Evolutionary conservation across 768 basidiomycete genomes (phyloP).

Genomic region (Suillus brevipes): DNA sequence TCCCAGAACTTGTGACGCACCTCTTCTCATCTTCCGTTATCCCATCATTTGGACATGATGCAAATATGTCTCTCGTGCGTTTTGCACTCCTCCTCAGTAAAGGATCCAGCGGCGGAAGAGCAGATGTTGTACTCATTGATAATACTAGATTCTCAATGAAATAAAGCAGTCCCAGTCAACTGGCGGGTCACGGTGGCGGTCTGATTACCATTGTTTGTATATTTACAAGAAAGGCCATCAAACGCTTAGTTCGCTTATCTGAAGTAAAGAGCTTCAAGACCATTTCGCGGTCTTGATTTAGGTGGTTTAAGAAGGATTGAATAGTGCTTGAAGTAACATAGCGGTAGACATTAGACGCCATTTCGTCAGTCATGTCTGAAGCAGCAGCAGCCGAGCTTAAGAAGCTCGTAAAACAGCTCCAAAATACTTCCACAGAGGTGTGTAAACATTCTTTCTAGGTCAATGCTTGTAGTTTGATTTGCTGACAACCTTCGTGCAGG

Average conservation of each 20-base stretch:
- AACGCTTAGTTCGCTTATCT: not conserved
- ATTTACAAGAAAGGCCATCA: conserved; percentile 5
- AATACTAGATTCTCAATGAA: not conserved
- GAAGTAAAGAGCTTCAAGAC: not conserved
- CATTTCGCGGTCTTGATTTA: not conserved
- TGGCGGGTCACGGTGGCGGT: not conserved
- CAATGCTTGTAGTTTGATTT: conserved; percentile 38
- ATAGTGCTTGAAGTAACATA: conserved; percentile 10
- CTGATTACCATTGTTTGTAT: conserved; percentile 25
- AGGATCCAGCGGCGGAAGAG: conserved; percentile 66
- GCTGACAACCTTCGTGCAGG: conserved; percentile 44
- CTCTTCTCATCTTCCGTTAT: conserved; percentile 70
- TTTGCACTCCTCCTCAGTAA: conserved; percentile 65
- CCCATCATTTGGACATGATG: conserved; percentile 59
- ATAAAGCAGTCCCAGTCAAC: not conserved
- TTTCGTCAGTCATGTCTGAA: conserved; percentile 31
- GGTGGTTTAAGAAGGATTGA: conserved; percentile 6
- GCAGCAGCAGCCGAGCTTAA: conserved; percentile 60
- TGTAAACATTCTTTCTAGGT: conserved; percentile 38
- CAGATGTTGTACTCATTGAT: conserved; percentile 39
- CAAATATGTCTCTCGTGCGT: conserved; percentile 71
- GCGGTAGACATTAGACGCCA: conserved; percentile 24
- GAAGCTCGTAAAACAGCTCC: conserved; percentile 79
- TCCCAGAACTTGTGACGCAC: conserved; percentile 35
- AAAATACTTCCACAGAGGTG: conserved; percentile 61